Evolutionary conservation across 2,329 filamentous ascomycete genomes (phyloP), one percentile per base, ranked within the genome.

Genomic region (Xylariaceae sp.): DNA sequence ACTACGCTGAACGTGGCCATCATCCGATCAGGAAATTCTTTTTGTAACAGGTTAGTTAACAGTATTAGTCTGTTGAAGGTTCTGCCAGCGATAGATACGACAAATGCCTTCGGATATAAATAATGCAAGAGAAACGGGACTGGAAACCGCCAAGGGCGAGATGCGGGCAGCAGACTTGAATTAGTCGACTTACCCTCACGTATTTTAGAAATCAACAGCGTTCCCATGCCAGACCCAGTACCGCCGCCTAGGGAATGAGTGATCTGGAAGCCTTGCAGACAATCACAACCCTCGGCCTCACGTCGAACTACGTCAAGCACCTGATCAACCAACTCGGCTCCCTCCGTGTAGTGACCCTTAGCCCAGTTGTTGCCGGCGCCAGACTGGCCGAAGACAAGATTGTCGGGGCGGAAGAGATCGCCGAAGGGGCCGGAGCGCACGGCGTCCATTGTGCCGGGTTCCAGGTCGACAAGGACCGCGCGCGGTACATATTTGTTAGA

Each of bases 311-410:
- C 94, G 74, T 97, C 94, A 67, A 99, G 86, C 66, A 99, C 94
- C 72, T 96, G 84, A 81, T 99, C 94, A 66, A 99, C 94, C 62
- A 97, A 85, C 81, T 99, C 94, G 67, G 94, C 94, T 85, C 94
- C 94, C 82, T 99, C 94, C 64, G 94, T 99, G 85, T 99, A 99
- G 77, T 99, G 94, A 80, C 94, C 94, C 87, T 97, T 99, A 77
- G 94, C 94, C 94, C 94, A 99, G 87, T 97, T 97, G 90, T 99
- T 99, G 80, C 94, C 94, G 75, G 94, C 94, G 84, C 94, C 92
- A 69, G 94, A 97, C 82, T 97, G 94, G 69, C 94, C 94, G 77
- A 97, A 97, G 73, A 97, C 91, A 79, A 97, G 97, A 88, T 97
- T 99, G 82, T 99, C 94, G 73, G 94, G 94, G 65, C 94, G 92